Percentiles rank a stretch among this genome's conserved stretches.
Conservation (phyloP, 2,329 filamentous ascomycete species). For the Colletotrichum sp. region DNA sequence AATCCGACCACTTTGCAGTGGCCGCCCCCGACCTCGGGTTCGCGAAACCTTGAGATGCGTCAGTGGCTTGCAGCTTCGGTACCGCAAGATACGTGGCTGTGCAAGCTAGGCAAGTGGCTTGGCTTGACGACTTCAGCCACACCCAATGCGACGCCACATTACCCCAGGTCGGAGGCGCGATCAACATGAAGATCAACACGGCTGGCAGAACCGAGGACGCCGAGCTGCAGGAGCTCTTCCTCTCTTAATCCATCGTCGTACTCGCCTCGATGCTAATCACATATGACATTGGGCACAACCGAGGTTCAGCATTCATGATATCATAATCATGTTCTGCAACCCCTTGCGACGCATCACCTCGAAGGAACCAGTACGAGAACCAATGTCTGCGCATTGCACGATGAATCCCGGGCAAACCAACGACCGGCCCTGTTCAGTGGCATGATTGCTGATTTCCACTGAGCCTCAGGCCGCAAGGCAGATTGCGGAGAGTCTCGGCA, state of each 20-base stretch:
- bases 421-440: neutral
- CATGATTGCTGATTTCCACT: neutral
- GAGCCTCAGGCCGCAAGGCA: neutral
- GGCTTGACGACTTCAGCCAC: neutral
- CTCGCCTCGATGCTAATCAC: neutral
- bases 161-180: neutral
- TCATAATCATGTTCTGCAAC: neutral
- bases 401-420: neutral
- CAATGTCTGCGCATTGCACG: neutral
- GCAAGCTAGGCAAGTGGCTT: neutral
- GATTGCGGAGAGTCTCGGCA: neutral
- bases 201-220: neutral
- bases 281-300: neutral
- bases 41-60: neutral
- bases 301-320: neutral
- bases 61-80: neutral
- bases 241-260: neutral
- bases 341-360: neutral
- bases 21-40: neutral
- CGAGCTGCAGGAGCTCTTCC: neutral
- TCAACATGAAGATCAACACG: slow-evolving; percentile 1
- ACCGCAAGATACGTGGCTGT: neutral
- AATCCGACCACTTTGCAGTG: neutral
- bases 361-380: neutral
- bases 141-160: neutral